These are phyloP conservation scores for Coniochaeta sp. DNA, from an alignment of 2,329 filamentous ascomycete species.

Conservation along the genomic window DNA sequence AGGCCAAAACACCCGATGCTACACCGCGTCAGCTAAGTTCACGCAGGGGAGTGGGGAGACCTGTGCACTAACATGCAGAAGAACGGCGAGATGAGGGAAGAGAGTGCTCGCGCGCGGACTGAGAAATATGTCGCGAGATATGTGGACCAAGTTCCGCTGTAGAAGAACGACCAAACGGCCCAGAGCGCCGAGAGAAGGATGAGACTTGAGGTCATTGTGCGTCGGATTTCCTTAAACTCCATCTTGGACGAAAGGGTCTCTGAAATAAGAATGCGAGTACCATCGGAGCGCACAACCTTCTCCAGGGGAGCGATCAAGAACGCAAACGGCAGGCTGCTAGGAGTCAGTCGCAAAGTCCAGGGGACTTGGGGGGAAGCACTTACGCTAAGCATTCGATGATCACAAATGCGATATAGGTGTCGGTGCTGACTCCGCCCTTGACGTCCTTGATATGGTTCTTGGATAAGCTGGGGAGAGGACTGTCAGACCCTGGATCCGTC, in stretches of 20 bases:
- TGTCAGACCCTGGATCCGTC: conserved; percentile 29
- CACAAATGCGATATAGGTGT: conserved; percentile 38
- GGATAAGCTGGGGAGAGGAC: conserved; percentile 21
- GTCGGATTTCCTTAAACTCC: conserved; percentile 29
- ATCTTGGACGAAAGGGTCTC: conserved; percentile 20
- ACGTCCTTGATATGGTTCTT: conserved; percentile 28
- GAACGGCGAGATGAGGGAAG: conserved; percentile 38
- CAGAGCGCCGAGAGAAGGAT: conserved; percentile 27
- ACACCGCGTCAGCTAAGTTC: background rate
- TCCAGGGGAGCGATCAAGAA: conserved; percentile 35
- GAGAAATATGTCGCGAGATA: conserved; percentile 35
- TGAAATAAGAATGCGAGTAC: conserved; percentile 21
- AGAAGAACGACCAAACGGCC: conserved; percentile 30
- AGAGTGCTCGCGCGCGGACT: conserved; percentile 29
- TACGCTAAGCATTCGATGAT: conserved; percentile 37
- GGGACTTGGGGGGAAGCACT: conserved; percentile 31
- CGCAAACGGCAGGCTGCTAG: conserved; percentile 29
- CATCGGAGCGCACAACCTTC: conserved; percentile 35
- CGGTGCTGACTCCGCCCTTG: conserved; percentile 26
- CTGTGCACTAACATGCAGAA: conserved; percentile 34
- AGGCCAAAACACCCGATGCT: conserved; percentile 38
- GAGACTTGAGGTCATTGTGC: conserved; percentile 20
- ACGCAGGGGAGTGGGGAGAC: background rate
- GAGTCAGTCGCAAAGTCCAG: background rate
- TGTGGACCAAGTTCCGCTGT: conserved; percentile 23